These are phyloP conservation scores for Kodamaea suecica DNA, from an alignment of 1,139 yeast genomes.

Conservation along the genomic window DNA sequence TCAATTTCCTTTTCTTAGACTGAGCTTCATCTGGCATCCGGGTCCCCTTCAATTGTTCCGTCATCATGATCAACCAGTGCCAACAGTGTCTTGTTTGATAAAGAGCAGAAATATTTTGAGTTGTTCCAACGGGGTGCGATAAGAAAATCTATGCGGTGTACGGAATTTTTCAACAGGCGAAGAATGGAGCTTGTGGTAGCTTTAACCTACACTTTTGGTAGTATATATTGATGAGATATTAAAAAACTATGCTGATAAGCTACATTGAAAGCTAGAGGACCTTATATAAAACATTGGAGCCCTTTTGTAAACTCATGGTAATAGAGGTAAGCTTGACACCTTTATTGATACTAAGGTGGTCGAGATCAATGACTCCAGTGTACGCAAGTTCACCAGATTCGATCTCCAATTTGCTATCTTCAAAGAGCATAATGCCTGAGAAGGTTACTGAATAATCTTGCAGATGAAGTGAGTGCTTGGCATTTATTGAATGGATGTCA, in stretches of 20 bases:
- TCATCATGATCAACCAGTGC: not conserved
- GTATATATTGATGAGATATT: no score
- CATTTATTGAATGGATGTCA: slow-evolving; percentile 18
- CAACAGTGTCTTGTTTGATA: no score
- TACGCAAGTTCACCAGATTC: slow-evolving; percentile 22
- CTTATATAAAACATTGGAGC: slow-evolving; percentile 1
- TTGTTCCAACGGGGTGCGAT: no score
- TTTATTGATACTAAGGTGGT: slow-evolving; percentile 30
- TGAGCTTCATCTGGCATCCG: not conserved
- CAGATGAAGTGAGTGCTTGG: slow-evolving; percentile 13
- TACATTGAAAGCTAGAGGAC: slow-evolving; percentile 1
- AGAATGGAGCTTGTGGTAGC: no score
- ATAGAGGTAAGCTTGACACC: slow-evolving; percentile 27
- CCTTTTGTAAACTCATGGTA: not conserved
- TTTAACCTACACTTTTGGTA: no score
- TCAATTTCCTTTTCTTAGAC: slow-evolving; percentile 2
- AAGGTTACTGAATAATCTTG: slow-evolving; percentile 25
- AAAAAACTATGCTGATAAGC: no score
- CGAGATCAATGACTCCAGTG: slow-evolving; percentile 32
- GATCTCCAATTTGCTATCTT: slow-evolving; percentile 18
- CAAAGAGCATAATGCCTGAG: slow-evolving; percentile 18
- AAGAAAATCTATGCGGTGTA: no score
- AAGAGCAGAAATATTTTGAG: no score
- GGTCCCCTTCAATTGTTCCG: not conserved
- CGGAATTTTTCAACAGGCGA: no score